Percentiles rank a stretch among this genome's conserved stretches.
Conservation (phyloP, 202 grass and related monocot species). For the Carex arenaria region DNA sequence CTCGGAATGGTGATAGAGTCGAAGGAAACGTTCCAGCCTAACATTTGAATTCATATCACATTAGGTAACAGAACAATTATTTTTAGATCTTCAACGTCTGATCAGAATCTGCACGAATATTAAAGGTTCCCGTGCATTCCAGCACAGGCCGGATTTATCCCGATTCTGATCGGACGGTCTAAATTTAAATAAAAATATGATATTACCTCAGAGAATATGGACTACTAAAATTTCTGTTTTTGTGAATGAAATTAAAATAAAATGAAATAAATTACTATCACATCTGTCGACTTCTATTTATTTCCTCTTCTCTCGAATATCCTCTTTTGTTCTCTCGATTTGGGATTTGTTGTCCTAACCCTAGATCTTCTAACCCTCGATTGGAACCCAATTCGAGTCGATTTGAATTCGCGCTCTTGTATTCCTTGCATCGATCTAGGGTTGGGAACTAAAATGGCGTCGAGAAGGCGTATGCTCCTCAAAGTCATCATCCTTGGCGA, state of each 20-base stretch:
- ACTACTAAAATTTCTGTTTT: background rate
- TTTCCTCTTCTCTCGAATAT: slow-evolving; percentile 16
- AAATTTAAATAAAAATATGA: too few species aligned
- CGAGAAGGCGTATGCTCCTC: slow-evolving; percentile 83
- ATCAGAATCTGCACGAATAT: too few species aligned
- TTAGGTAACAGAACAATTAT: too few species aligned
- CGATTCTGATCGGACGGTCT: too few species aligned
- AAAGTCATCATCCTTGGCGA: slow-evolving; percentile 99
- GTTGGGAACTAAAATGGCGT: slow-evolving; percentile 48
- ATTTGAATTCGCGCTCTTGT: background rate
- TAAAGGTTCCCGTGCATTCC: too few species aligned
- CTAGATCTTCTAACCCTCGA: slow-evolving; percentile 6
- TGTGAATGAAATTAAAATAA: slow-evolving; percentile 2
- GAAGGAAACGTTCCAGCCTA: background rate
- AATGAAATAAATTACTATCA: background rate
- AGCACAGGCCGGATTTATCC: too few species aligned
- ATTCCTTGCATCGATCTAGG: slow-evolving; percentile 18
- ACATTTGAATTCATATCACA: too few species aligned
- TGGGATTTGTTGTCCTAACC: slow-evolving; percentile 14
- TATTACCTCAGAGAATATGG: too few species aligned
- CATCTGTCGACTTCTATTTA: slow-evolving; percentile 22
- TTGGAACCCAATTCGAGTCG: background rate
- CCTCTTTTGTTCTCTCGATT: slow-evolving; percentile 15
- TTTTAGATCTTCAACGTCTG: too few species aligned
- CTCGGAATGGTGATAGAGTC: background rate